Evolutionary conservation across 805 yeast genomes (phyloP).

Genomic region (Saccharomycodes ludwigii): DNA sequence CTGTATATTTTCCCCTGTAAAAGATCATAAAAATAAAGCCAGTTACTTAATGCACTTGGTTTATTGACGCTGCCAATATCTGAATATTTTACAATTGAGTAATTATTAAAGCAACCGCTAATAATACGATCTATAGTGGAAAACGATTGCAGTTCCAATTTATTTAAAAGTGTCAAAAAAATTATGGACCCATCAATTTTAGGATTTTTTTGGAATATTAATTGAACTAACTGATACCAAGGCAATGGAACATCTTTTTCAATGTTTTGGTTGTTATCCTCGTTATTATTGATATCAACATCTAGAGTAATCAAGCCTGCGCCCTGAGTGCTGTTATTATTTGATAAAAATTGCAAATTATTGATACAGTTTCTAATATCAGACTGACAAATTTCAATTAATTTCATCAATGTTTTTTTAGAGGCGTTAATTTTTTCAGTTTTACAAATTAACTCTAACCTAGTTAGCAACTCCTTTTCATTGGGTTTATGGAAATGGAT

Average conservation of each 20-base stretch:
- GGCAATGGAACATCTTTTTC: slow-evolving; percentile 49
- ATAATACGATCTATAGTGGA: slow-evolving; percentile 41
- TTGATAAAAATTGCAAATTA: slow-evolving; percentile 51
- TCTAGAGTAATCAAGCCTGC: slow-evolving; percentile 10
- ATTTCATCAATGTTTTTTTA: slow-evolving; percentile 42
- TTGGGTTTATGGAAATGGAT: slow-evolving; percentile 52
- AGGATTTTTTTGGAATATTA: slow-evolving; percentile 43
- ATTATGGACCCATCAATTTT: slow-evolving; percentile 27
- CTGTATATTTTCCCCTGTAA: slow-evolving; percentile 27
- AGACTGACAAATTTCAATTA: slow-evolving; percentile 61
- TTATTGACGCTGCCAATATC: slow-evolving; percentile 52
- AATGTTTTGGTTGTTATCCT: not conserved
- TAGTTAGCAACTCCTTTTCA: slow-evolving; percentile 31
- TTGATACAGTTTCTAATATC: slow-evolving; percentile 83
- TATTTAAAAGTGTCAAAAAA: slow-evolving; percentile 35
- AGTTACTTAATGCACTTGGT: slow-evolving; percentile 55
- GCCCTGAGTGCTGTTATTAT: slow-evolving; percentile 15
- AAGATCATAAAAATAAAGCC: slow-evolving; percentile 65
- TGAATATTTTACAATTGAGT: slow-evolving; percentile 47
- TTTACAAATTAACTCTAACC: slow-evolving; percentile 39
- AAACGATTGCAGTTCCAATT: slow-evolving; percentile 26
- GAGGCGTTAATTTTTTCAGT: slow-evolving; percentile 36
- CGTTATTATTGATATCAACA: not conserved
- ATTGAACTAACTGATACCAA: slow-evolving; percentile 57
- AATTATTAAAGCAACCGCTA: slow-evolving; percentile 59